Evolutionary conservation across 768 basidiomycete genomes (phyloP), one percentile per base, ranked within the genome.

Genomic region (Artomyces pyxidatus): DNA sequence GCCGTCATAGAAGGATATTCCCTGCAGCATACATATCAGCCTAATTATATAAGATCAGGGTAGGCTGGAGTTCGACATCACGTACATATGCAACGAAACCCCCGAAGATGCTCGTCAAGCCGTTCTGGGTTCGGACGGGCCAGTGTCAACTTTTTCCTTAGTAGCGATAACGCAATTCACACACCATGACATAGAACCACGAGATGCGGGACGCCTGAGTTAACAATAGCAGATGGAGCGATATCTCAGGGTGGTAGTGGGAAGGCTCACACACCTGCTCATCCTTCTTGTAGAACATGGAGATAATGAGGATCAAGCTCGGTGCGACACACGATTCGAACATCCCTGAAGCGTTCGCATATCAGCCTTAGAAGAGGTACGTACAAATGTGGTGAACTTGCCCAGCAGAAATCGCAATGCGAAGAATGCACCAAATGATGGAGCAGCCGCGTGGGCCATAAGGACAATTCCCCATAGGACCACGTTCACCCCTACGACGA

Each of bases 221-320:
- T 19, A 28, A 26, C 10, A 39, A 21, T 26, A 21, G 26, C 40
- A 22, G 26, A 16, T 4, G 4, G n/a, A 49, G 25, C 26, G 28
- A 30, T 14, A 27, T 19, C 17, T 11, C n/a, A n/a, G n/a, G n/a
- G n/a, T 37, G 6, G 17, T 4, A 39, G 23, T 21, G 7, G 16
- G 29, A 17, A 4, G 6, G 16, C 39, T 16, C 21, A 7, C 56
- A 27, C 39, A 71, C 75, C 68, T 83, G 80, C 55, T 83, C 81
- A 44, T 79, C 67, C 63, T 82, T 83, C 68, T 77, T 79, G 65
- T 82, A 83, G 58, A 82, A 83, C 75, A 81, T 80, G 9, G 78
- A 75, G 37, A 82, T 72, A 32, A 83, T 72, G 45, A 82, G 63
- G 61, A 84, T 77, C 28, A 83, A 65, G 55, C 72, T 77, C 0